Evolutionary conservation across 192 early-diverging fungal genomes (phyloP), one percentile per base, ranked within the genome.

Genomic region (Backusella tarrabulga): DNA sequence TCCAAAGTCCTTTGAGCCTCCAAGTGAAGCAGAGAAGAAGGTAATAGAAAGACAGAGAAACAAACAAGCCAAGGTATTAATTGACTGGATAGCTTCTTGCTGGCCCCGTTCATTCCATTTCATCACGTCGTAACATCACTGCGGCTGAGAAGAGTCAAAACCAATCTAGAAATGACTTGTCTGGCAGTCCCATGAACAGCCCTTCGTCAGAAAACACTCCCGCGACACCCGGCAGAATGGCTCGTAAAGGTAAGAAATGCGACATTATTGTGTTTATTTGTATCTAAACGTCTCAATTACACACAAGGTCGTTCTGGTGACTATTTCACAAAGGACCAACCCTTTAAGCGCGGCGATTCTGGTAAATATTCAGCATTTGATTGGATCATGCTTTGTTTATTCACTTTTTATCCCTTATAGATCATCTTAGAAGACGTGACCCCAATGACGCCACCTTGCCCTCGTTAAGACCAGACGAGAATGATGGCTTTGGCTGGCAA

Each of bases 21-120:
- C 42, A 44, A 42, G 40, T 32, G 71, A 88, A 67, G 85, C 90
- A 40, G 93, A 95, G 79, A 83, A 89, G 42, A 88, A 90, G 84
- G 88, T 90, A 85, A 69, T 1, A 21, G 5, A 17, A 29, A 17
- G n/a, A 75, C 15, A 42, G 40, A n/a, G 9, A 54, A 54, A 75
- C 35, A 34, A 36, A 36, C 12, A 35, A 63, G 5, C 9, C 17
- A 29, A 6, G 29, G 11, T 75, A 67, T 19, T 75, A 14, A 29
- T 40, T 40, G n/a, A 3, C 11, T 8, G 4, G 32, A 3, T 74
- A 75, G 77, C 29, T 83, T 60, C 74, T 81, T 14, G 38, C 80
- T 68, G 80, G 80, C 44, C 76, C 80, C 38, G 76, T 74, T 29
- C 75, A 81, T 69, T 77, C 80, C 7, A 52, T 77, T 17, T 42